Evolutionary conservation across 2,329 filamentous ascomycete species (phyloP).

Genomic region (Cladorrhinum sp.): DNA sequence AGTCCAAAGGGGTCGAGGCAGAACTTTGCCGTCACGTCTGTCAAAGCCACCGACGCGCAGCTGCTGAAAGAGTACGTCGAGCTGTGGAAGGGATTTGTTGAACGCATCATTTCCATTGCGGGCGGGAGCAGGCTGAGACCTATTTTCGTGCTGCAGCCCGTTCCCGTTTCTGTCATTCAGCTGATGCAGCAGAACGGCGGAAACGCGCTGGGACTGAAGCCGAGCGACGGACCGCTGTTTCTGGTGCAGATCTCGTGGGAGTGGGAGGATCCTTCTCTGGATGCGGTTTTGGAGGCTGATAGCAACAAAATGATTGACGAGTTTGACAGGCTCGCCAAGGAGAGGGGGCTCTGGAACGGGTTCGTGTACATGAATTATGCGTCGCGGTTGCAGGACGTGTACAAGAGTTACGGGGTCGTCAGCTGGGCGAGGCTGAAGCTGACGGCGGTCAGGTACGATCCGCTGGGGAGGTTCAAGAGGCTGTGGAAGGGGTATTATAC

Average conservation of each 20-base stretch:
- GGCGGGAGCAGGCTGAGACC: conserved; percentile 19
- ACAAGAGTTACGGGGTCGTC: conserved; percentile 37
- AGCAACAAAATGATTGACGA: conserved; percentile 24
- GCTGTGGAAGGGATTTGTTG: conserved; percentile 26
- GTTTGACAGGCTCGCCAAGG: conserved; percentile 29
- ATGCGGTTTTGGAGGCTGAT: conserved; percentile 30
- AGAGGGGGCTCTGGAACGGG: conserved; percentile 31
- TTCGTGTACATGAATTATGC: conserved; percentile 39
- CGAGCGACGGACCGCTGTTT: conserved; percentile 33
- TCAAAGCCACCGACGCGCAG: conserved; percentile 24
- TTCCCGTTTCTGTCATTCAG: conserved; percentile 34
- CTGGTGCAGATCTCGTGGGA: conserved; percentile 31
- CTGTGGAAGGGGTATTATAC: conserved; percentile 27
- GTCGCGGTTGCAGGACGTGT: conserved; percentile 35
- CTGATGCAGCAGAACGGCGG: conserved; percentile 37
- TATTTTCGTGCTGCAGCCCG: conserved; percentile 37
- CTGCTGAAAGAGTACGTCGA: conserved; percentile 30
- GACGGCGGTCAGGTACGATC: conserved; percentile 31
- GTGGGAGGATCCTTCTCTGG: conserved; percentile 30
- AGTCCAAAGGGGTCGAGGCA: conserved; percentile 28
- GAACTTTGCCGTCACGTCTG: conserved; percentile 32
- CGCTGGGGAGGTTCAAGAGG: conserved; percentile 27
- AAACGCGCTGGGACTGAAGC: conserved; percentile 40
- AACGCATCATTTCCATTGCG: conserved; percentile 16
- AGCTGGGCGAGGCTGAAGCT: conserved; percentile 31